A percentile compares a stretch with the other conserved stretches of the same genome.
phyloP scores from a whole-genome alignment of 2,329 filamentous ascomycete genomes.

The Exophiala aquamarina region DNA sequence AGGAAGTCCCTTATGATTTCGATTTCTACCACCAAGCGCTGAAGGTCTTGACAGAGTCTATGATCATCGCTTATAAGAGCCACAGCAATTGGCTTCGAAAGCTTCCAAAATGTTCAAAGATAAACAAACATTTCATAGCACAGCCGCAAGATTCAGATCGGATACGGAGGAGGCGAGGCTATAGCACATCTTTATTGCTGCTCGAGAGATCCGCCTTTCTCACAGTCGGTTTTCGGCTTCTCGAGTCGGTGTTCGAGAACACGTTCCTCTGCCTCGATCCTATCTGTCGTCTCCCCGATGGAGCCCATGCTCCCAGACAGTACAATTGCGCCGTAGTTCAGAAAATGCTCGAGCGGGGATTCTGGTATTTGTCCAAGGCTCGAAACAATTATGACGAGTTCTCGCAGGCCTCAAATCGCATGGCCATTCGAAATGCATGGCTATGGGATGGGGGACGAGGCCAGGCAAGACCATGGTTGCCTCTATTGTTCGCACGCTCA shows the following conservation, averaged over 20 bases:
- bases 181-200: background rate
- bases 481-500: too few species aligned
- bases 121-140: background rate
- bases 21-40: background rate
- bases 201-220: slow-evolving; percentile 9
- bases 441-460: background rate
- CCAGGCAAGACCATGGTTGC: too few species aligned
- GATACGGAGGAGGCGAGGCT: background rate
- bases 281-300: background rate
- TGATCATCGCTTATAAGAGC: slow-evolving; percentile 1
- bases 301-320: slow-evolving; percentile 4
- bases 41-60: background rate
- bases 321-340: slow-evolving; percentile 2
- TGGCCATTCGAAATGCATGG: background rate
- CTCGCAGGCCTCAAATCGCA: background rate
- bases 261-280: slow-evolving; percentile 1
- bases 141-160: too few species aligned
- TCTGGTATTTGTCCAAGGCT: slow-evolving; percentile 4
- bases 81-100: background rate
- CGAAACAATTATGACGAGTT: background rate
- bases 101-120: background rate
- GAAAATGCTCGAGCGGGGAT: background rate
- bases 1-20: background rate
- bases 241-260: slow-evolving; percentile 8
- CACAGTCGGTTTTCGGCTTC: slow-evolving; percentile 2